Evolutionary conservation across 148 eudicot species (phyloP).

Genomic region (Selenicereus undatus): DNA sequence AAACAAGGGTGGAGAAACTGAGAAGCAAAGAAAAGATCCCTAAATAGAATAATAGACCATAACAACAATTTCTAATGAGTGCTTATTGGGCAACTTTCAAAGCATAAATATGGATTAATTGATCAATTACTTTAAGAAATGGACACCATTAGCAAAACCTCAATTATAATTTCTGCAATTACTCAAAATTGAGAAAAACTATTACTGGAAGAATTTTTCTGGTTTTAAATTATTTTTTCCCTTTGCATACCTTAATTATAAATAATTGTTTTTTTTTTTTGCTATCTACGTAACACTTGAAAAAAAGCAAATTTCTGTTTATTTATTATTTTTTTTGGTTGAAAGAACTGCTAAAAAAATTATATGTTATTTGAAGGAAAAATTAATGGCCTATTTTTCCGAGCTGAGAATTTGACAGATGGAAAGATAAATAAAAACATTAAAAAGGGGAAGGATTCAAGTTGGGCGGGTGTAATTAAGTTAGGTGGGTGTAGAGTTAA

Average conservation of each 20-base stretch:
- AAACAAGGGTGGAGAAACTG: not conserved
- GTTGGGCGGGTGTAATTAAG: slow-evolving; percentile 24
- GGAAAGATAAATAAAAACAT: slow-evolving; percentile 18
- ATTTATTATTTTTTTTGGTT: too few relatives aligned
- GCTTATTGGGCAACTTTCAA: not conserved
- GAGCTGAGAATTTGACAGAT: slow-evolving; percentile 21
- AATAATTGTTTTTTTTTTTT: too few relatives aligned
- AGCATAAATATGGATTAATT: too few relatives aligned
- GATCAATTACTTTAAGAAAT: not conserved
- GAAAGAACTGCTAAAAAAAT: too few relatives aligned
- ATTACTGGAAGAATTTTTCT: too few relatives aligned
- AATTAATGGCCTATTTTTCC: slow-evolving; percentile 18
- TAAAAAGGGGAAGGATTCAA: slow-evolving; percentile 21
- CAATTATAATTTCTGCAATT: too few relatives aligned
- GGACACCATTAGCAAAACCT: not conserved
- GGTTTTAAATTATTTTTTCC: too few relatives aligned
- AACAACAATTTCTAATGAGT: not conserved
- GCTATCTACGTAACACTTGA: too few relatives aligned
- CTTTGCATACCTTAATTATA: too few relatives aligned
- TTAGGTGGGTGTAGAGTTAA: slow-evolving; percentile 27
- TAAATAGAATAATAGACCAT: not conserved
- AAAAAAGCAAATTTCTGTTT: not conserved
- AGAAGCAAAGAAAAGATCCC: not conserved
- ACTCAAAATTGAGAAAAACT: too few relatives aligned
- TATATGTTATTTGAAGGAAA: slow-evolving; percentile 24